Evolutionary conservation across 371 early-diverging fungal genomes (phyloP).

Genomic region (Mortierella sp.): DNA sequence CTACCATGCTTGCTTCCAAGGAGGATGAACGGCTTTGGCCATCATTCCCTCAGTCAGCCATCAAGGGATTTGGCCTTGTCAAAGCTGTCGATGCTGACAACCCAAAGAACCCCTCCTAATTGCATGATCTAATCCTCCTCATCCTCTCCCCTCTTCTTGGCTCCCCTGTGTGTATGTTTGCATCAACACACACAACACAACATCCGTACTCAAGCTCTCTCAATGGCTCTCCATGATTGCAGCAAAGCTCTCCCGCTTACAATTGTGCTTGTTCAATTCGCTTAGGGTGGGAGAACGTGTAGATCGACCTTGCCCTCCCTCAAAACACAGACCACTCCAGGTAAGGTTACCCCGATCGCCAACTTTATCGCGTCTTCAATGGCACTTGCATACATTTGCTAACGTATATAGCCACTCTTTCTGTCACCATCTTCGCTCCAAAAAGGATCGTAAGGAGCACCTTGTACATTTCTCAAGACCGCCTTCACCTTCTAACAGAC

Average conservation of each 20-base stretch:
- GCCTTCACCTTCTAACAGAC: neutral
- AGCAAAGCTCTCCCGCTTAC: neutral
- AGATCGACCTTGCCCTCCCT: neutral
- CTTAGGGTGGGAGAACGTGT: neutral
- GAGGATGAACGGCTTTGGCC: neutral
- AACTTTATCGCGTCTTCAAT: neutral
- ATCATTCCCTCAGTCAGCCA: neutral
- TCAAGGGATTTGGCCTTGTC: neutral
- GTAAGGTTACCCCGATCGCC: constrained; percentile 4
- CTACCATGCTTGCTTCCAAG: neutral
- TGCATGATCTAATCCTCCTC: constrained; percentile 6
- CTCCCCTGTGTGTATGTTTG: constrained; percentile 16
- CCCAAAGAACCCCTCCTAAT: constrained; percentile 10
- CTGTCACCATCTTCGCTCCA: neutral
- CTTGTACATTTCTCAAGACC: neutral
- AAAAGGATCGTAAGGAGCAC: neutral
- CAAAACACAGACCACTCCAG: constrained; percentile 2
- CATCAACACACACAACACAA: constrained; percentile 1
- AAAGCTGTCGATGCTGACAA: neutral
- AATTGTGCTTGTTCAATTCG: neutral
- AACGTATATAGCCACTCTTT: neutral
- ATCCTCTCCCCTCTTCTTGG: too few species aligned
- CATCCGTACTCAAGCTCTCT: constrained; percentile 13
- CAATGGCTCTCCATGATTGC: neutral
- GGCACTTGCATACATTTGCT: neutral